A percentile compares a stretch with the other conserved stretches of the same genome.
Evolutionary conservation across 164 flowering plant genomes (phyloP).

Genomic region (Sextonia rubra): DNA sequence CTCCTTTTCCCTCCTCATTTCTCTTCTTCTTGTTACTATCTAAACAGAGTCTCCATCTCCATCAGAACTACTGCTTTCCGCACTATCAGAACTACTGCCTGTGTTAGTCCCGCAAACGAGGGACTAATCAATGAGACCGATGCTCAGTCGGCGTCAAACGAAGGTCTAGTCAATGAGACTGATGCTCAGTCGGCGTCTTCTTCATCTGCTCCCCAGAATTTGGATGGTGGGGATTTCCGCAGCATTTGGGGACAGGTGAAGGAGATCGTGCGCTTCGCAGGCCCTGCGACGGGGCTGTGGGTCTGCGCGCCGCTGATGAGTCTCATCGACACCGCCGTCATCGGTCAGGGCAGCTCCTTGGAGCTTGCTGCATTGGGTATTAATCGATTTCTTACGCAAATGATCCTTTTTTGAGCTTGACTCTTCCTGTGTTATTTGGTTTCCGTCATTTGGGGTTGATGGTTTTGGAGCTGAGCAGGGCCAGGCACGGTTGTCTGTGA

Average conservation of each 20-base stretch:
- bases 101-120: not conserved
- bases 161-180: not conserved
- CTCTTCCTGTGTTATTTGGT: not conserved
- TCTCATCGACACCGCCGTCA: slow-evolving; percentile 85
- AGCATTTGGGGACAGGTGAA: slow-evolving; percentile 63
- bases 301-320: slow-evolving; percentile 89
- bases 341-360: slow-evolving; percentile 86
- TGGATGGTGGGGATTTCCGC: slow-evolving; percentile 15
- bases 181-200: not conserved
- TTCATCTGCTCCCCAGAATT: not conserved
- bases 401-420: no score
- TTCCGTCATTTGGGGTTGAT: not conserved
- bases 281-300: slow-evolving; percentile 89
- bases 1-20: not conserved
- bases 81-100: not conserved
- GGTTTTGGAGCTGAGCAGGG: slow-evolving; percentile 40
- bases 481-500: slow-evolving; percentile 93
- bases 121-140: not conserved
- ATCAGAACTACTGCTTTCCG: not conserved
- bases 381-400: not conserved
- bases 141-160: not conserved
- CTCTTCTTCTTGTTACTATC: not conserved
- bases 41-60: not conserved
- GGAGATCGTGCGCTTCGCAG: slow-evolving; percentile 78
- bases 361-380: slow-evolving; percentile 96